Base-by-base conservation (phyloP, 2,329 filamentous ascomycete species). In the Dendryphion nanum region DNA sequence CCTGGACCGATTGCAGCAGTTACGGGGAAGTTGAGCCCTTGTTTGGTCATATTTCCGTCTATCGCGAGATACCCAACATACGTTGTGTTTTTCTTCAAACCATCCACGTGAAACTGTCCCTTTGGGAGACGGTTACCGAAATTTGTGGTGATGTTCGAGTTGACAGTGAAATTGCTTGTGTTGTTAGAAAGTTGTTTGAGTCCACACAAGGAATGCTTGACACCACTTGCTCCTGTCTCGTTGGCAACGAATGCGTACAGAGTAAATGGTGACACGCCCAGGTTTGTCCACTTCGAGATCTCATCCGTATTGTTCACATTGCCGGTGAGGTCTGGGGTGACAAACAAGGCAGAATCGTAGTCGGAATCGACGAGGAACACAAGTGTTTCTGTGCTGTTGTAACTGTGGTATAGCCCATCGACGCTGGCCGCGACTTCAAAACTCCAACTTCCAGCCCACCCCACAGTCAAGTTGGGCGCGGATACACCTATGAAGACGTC, bases 331-430 rank as follows among this genome's bases (percentile, higher is more conserved):
- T 90, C 85, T 37, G 81, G 76, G 0, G 89, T 94, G 30, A 86
- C 83, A 29, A 98, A 74, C 18, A 98, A 72, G 2, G 88, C 86
- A 2, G 88, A 83, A 19, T 76, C 77, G 30, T 80, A 83, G 63
- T 97, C 93, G 17, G 87, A 89, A 57, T 97, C 93, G 36, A 96
- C 81, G 67, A 90, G 85, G 51, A 82, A 78, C 6, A 96, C 72
- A 47, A 83, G 78, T 0, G 79, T 70, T 42, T 75, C 67, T 10
- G 70, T 61, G 45, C 75, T 66, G 48, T 80, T 71, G 51, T 79
- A 86, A 23, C 68, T 74, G 66, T 94, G 85, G 59, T 87, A 96
- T 43, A 77, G 85, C 1, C 72, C 77, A 52, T 95, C 85, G n/a
- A 83, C 81, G 2, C 90, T 96, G 4, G 80, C 86, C 1, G 88